These are phyloP conservation scores for Dendryphion nanum DNA, from an alignment of 2,329 filamentous ascomycete species.

Conservation along the genomic window DNA sequence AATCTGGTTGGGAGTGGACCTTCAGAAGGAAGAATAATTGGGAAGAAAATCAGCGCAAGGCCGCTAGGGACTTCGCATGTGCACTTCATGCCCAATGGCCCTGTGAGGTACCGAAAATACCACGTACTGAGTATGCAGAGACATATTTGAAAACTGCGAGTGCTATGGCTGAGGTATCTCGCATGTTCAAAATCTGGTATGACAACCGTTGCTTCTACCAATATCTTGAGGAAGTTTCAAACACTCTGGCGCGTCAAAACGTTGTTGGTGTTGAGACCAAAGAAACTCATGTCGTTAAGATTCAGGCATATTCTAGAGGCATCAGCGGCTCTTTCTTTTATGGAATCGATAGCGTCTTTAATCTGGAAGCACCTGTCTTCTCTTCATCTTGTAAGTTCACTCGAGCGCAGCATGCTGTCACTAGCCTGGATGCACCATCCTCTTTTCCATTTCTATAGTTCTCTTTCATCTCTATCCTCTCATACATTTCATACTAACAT, in stretches of 20 bases:
- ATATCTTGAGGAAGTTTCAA: constrained; percentile 20
- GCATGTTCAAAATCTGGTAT: constrained; percentile 23
- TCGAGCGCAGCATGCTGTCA: too few species aligned
- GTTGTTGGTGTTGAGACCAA: not conserved
- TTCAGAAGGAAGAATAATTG: constrained; percentile 9
- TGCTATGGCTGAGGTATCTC: constrained; percentile 16
- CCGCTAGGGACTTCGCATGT: constrained; percentile 10
- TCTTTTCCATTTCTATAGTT: too few species aligned
- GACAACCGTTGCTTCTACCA: constrained; percentile 40
- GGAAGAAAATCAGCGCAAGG: constrained; percentile 3
- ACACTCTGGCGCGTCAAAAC: constrained; percentile 9
- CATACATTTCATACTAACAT: too few species aligned
- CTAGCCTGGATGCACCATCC: too few species aligned
- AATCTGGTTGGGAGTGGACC: constrained; percentile 11
- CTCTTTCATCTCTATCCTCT: too few species aligned
- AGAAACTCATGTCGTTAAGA: not conserved
- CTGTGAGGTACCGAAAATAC: constrained; percentile 6
- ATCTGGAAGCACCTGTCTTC: not conserved
- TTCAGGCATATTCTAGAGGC: not conserved
- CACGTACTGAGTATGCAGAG: constrained; percentile 2
- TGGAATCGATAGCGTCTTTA: not conserved
- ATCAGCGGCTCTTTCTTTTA: not conserved
- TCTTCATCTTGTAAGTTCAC: too few species aligned
- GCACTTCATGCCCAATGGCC: constrained; percentile 21
- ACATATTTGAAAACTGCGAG: constrained; percentile 13